A percentile compares a stretch with the other conserved stretches of the same genome.
These are phyloP conservation scores for Ganoderma boninense DNA, from an alignment of 1,284 basidiomycete species.

Conservation along the genomic window DNA sequence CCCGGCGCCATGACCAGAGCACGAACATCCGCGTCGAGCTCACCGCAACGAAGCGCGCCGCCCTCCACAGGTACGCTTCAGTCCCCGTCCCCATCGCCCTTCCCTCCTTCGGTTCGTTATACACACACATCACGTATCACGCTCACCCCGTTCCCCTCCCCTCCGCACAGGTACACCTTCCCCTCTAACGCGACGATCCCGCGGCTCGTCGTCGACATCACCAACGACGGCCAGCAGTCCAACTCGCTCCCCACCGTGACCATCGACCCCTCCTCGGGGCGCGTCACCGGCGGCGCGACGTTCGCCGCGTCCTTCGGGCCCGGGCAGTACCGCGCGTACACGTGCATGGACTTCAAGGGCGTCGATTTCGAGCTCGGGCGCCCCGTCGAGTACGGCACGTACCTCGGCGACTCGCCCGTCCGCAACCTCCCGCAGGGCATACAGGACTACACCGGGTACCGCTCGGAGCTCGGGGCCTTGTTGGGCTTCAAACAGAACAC, in stretches of 20 bases:
- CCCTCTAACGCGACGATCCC: constrained; percentile 45
- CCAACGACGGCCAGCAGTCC: constrained; percentile 64
- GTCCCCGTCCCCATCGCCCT: background rate
- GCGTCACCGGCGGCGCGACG: constrained; percentile 50
- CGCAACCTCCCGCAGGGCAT: constrained; percentile 12
- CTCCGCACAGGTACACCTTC: constrained; percentile 41
- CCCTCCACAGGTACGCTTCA: constrained; percentile 56
- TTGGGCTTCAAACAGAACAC: constrained; percentile 55
- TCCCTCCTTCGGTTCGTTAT: background rate
- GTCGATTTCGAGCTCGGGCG: constrained; percentile 54
- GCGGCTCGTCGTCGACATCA: constrained; percentile 62
- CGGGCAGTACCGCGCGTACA: constrained; percentile 63
- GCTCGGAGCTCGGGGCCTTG: constrained; percentile 55
- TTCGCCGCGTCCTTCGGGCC: constrained; percentile 62
- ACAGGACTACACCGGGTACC: constrained; percentile 22
- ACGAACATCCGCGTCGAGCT: constrained; percentile 66
- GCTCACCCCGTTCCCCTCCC: too few species aligned
- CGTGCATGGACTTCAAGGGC: constrained; percentile 68
- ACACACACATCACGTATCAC: background rate
- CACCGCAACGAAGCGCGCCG: constrained; percentile 62
- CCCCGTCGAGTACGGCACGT: constrained; percentile 62
- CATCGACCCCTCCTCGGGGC: constrained; percentile 54
- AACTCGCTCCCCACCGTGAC: constrained; percentile 54
- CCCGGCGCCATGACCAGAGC: constrained; percentile 45
- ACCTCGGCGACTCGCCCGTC: constrained; percentile 57